Evolutionary conservation across 73 alveolate species (phyloP), one percentile per base, ranked within the genome.

Genomic region (Blepharisma stoltei): DNA sequence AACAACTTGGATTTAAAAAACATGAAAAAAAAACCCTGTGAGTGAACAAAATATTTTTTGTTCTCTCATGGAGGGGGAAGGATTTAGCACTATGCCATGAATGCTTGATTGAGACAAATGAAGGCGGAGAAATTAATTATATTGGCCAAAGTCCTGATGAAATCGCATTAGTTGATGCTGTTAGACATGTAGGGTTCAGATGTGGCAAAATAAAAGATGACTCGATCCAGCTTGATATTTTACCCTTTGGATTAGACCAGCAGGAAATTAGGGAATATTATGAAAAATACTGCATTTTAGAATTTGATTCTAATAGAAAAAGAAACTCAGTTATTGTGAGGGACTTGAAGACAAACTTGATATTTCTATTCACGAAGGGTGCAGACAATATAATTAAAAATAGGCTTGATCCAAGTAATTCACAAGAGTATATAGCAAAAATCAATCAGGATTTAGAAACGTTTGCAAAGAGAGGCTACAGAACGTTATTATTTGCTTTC

Each of bases 231-330:
- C 43, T 44, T 9, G 65, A 69, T 14, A 46, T 46, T 43, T 32
- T 32, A 32, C 41, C 41, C 5, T 32, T 32, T 32, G n/a, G 79
- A 81, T n/a, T 69, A 25, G 41, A 25, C 14, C 71, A 69, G 14
- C 32, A 20, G 1, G 55, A 44, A 44, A 71, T 65, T 7, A 54
- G 55, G 11, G 78, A 83, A 69, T 77, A 81, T 52, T 85, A 78
- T 54, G 92, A 94, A 71, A 81, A 89, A 48, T 88, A 84, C 68
- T 81, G 93, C 77, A 86, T 84, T 54, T 91, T 97, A 83, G 97
- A 95, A 45, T 97, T 97, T 83, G 92, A 78, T 78, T 88, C 98
- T 65, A 97, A 89, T 71, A 87, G 99, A 75, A 97, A 97, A 81
- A 78, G 99, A 79, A 95, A 91, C 98, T 78, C 97, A 14, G 93